Evolutionary conservation across 1,139 yeast species (phyloP), one percentile per base, ranked within the genome.

Genomic region (Saccharomyces hybrid): DNA sequence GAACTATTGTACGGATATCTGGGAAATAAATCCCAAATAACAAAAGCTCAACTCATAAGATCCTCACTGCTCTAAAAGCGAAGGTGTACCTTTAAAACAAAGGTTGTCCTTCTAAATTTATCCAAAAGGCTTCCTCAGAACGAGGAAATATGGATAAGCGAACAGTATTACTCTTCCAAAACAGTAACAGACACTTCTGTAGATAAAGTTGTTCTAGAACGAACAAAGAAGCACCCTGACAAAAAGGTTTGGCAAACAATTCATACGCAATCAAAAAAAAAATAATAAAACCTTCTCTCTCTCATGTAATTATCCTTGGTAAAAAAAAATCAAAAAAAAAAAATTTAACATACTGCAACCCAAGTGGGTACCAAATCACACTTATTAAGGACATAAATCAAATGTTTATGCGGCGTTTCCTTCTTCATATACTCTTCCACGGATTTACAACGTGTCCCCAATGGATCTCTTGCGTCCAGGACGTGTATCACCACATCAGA

Each of bases 281-380:
- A 55, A 50, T 57, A 53, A 56, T 48, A 31, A 44, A 46, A 48
- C 34, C 14, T 27, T 42, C 8, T 42, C 29, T 24, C 44, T 42
- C 21, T 32, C 46, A 16, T 21, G 12, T 50, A 34, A 49, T 34
- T 42, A 51, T 38, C 44, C 44, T 24, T 46, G 27, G 56, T 53
- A 31, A 58, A 54, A 49, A 54, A 53, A 49, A 54, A 53, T 50
- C 51, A 52, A 53, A 56, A 56, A 58, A 51, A 52, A 54, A 58
- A 57, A 55, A 62, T 52, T 54, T 69, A 75, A 90, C 98, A 81
- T 88, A 93, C 98, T 69, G 99, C 96, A 67, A 90, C 97, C 97
- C 98, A 93, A 56, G 97, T 93, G 60, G 99, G 99, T 54, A 95
- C 97, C 67, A 93, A 82, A 77, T 93, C 99, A 80, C 97, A 90